A percentile compares a stretch with the other conserved stretches of the same genome.
phyloP scores from a whole-genome alignment of 805 yeast species.

The Candida loeiensis region DNA sequence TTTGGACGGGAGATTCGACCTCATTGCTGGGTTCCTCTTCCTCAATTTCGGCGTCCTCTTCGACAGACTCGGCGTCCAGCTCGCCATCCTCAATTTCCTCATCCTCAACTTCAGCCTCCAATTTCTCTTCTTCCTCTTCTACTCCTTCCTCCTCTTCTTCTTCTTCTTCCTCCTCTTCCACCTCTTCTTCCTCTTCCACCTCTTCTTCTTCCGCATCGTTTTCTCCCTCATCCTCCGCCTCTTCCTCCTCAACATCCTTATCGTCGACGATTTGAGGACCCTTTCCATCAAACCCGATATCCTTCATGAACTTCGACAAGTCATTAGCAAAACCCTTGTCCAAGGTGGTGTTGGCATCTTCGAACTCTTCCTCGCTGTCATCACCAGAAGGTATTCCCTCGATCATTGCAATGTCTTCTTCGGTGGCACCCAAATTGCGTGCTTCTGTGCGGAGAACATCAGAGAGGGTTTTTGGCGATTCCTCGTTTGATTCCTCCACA shows the following conservation, averaged over 20 bases:
- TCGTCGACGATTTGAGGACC: conserved; percentile 30
- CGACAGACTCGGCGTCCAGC: conserved; percentile 8
- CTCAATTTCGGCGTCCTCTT: neutral
- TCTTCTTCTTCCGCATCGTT: conserved; percentile 35
- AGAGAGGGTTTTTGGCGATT: neutral
- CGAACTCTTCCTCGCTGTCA: conserved; percentile 48
- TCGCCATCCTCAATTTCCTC: conserved; percentile 11
- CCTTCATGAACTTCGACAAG: conserved; percentile 58
- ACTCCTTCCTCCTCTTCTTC: conserved; percentile 13
- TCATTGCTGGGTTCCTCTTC: neutral
- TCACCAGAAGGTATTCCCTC: conserved; percentile 52
- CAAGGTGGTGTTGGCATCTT: conserved; percentile 35
- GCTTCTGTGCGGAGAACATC: conserved; percentile 67
- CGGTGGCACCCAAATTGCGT: conserved; percentile 78
- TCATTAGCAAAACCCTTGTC: conserved; percentile 50
- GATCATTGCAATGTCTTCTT: conserved; percentile 69
- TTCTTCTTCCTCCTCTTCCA: conserved; percentile 20
- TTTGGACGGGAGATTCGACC: conserved; percentile 11
- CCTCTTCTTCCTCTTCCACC: conserved; percentile 22
- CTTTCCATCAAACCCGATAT: conserved; percentile 55
- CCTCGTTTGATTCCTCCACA: neutral
- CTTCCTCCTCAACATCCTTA: conserved; percentile 14
- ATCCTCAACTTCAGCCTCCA: conserved; percentile 13
- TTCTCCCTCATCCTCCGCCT: conserved; percentile 24
- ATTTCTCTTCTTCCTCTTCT: conserved; percentile 14